phyloP scores from a whole-genome alignment of 345 rosid genomes.

The Luvunga scandens region DNA sequence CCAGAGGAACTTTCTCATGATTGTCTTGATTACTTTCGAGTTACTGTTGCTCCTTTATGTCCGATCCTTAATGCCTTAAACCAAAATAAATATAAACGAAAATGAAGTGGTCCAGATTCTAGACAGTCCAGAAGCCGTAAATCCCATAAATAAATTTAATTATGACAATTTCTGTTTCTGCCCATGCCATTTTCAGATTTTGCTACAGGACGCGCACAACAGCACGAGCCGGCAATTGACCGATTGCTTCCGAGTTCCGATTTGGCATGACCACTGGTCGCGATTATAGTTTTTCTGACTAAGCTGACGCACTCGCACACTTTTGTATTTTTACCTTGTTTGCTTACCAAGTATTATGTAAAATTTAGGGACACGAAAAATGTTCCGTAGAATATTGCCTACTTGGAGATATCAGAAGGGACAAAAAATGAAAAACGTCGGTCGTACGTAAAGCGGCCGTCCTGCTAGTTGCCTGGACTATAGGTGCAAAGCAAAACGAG shows the following conservation, averaged over 20 bases:
- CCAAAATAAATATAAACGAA: too few relatives aligned
- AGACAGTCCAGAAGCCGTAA: background rate
- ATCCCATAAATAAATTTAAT: background rate
- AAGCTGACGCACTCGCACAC: background rate
- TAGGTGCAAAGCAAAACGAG: background rate
- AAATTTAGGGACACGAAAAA: too few relatives aligned
- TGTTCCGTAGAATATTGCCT: background rate
- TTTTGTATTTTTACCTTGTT: background rate
- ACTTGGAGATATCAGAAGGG: background rate
- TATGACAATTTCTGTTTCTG: background rate
- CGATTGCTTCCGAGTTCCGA: background rate
- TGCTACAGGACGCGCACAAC: background rate
- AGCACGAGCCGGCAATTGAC: background rate
- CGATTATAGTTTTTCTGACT: background rate
- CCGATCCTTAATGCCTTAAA: background rate
- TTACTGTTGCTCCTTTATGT: background rate
- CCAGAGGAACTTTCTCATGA: conserved; percentile 13
- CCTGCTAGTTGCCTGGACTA: background rate
- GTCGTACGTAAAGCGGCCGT: background rate
- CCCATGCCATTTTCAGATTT: background rate
- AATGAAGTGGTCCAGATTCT: too few relatives aligned
- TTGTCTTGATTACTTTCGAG: conserved; percentile 19
- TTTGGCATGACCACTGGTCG: background rate
- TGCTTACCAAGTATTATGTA: too few relatives aligned
- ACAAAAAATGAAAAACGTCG: too few relatives aligned